Base-by-base conservation (phyloP, 2,329 filamentous ascomycete genomes). In the Monosporascus cannonballus region DNA sequence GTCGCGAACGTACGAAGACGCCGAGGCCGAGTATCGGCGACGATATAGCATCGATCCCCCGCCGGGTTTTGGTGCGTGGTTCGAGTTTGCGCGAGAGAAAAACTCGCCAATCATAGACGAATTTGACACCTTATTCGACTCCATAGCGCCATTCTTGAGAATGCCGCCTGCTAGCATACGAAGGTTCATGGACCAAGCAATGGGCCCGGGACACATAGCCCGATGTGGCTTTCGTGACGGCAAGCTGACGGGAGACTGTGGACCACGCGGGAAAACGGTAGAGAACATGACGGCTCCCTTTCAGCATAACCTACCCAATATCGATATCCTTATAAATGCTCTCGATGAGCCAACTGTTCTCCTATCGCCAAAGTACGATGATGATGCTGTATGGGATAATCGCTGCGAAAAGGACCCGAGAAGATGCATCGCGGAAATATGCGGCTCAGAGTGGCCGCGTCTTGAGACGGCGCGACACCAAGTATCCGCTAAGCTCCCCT, bases 31-130 rank as follows among this genome's bases (percentile, higher is more conserved):
- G 55, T 81, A 80, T 50, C 64, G 56, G 8, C 68, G 68, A 2
- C 68, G 76, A 20, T 78, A 80, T 51, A 56, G 54, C 0, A 59
- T 69, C 1, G 65, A 72, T 1, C 77, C 76, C 0, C 78, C 77
- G 0, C 62, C 65, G 0, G 77, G 78, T 0, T 80, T 80, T 30
- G 61, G 73, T 1, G 62, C 55, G 3, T 80, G 77, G 78, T 75
- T 69, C 22, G 56, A 68, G 1, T 78, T 70, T 47, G 76, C 76
- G 1, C 48, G 59, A 2, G 56, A 57, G 0, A 62, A 74, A 1
- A 34, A 71, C 2, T 77, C 76, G 0, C 66, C 67, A 0, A 68
- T 79, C n/a, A 77, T 80, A 34, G 76, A 80, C 52, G 73, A 79
- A 3, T 80, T 76, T 27, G 73, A 80, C 39, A 65, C 59, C 1